Evolutionary conservation across 2,329 filamentous ascomycete genomes (phyloP), one percentile per base, ranked within the genome.

Genomic region (Elsinoe ampelina): DNA sequence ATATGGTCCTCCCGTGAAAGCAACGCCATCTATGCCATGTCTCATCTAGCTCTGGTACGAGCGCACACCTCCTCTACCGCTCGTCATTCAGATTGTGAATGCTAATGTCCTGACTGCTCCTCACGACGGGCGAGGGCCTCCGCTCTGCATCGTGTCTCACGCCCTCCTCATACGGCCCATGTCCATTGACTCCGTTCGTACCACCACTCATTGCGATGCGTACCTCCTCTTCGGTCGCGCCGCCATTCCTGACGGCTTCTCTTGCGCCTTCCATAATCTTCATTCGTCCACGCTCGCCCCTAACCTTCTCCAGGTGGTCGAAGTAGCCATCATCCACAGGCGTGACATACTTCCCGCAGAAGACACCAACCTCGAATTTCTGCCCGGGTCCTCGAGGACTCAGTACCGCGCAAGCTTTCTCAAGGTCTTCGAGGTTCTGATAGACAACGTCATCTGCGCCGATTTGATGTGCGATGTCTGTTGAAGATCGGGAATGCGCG

Each of bases 291-390:
- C 81, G 85, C 69, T 88, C 84, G 47, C 85, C 86, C 55, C 88
- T 79, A 15, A 90, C 72, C 58, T 79, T 75, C 71, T 88, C 85
- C 4, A 95, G 77, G 65, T 89, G 87, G 62, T 88, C 82, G 63
- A 96, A 93, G 73, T 96, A 96, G 36, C 80, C 84, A 5, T 84
- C 79, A 1, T 85, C 81, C 1, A 96, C 86, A 0, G 83, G 82
- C 0, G 92, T 96, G 60, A 88, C 78, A 71, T 96, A 96, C 61
- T 84, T 82, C 45, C 92, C 92, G 66, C 84, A 89, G 74, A 97
- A 96, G 7, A 96, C 91, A 55, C 92, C 91, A 2, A 95, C 84
- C 68, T 97, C 92, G 63, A 96, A 96, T 57, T 85, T 76, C 61
- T 80, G 75, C 64, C 80, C 68, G 34, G 75, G 73, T 59, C 80